Percentiles rank a stretch among this genome's conserved stretches.
Evolutionary conservation across 352 stramenopile species (phyloP).

Genomic region (Globisporangium recalcitrans): DNA sequence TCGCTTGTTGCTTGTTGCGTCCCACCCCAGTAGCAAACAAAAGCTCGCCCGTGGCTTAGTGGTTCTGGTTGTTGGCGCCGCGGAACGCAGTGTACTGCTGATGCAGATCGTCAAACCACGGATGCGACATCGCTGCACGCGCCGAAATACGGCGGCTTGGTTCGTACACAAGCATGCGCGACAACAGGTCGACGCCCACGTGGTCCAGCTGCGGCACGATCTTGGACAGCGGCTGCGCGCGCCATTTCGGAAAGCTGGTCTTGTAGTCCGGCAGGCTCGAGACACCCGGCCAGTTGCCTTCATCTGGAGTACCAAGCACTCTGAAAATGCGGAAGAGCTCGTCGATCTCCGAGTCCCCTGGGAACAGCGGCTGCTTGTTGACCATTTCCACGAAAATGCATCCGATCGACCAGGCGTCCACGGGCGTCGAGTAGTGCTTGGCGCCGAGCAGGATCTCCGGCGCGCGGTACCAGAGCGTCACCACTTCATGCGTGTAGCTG

Average conservation of each 20-base stretch:
- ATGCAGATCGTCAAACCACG: slow-evolving; percentile 82
- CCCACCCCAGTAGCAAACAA: neutral
- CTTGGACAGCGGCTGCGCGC: slow-evolving; percentile 82
- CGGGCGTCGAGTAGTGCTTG: slow-evolving; percentile 91
- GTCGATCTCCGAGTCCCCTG: slow-evolving; percentile 98
- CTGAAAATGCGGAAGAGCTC: slow-evolving; percentile 99
- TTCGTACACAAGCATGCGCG: slow-evolving; percentile 79
- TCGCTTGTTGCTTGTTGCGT: neutral
- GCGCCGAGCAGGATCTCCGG: slow-evolving; percentile 92
- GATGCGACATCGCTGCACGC: slow-evolving; percentile 73
- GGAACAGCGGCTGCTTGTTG: slow-evolving; percentile 86
- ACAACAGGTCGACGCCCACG: slow-evolving; percentile 74
- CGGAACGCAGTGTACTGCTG: slow-evolving; percentile 70
- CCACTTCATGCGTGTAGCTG: slow-evolving; percentile 93
- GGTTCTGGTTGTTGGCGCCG: slow-evolving; percentile 33
- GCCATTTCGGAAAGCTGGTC: slow-evolving; percentile 96
- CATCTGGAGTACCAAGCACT: slow-evolving; percentile 95
- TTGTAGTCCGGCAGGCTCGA: slow-evolving; percentile 98
- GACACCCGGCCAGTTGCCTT: slow-evolving; percentile 95
- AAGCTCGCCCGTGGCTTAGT: slow-evolving; percentile 15
- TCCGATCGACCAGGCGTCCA: slow-evolving; percentile 92
- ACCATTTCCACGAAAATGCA: slow-evolving; percentile 95
- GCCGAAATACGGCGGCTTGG: slow-evolving; percentile 74
- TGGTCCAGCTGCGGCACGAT: slow-evolving; percentile 83
- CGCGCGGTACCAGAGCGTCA: slow-evolving; percentile 95